Base-by-base conservation (phyloP, 345 rosid genomes). In the Salix dunnii region DNA sequence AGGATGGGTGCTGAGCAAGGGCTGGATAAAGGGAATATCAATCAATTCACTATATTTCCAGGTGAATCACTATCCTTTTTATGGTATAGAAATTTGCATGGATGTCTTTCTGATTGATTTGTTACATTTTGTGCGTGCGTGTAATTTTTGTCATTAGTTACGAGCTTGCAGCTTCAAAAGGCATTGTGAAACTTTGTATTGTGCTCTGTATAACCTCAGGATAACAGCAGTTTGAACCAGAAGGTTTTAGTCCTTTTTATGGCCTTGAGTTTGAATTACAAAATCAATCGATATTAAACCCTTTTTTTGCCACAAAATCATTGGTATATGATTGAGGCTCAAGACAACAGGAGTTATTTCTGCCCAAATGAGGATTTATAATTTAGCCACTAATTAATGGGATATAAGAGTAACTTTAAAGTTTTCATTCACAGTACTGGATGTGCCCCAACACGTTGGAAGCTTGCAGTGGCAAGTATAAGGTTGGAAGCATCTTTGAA, bases 31-130 rank as follows among this genome's bases (percentile, higher is more conserved):
- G 89, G 79, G 70, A 82, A 18, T 55, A 71, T 78, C 27, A 64
- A 88, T 77, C 93, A 79, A 68, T 92, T 90, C 78, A 80, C 90
- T 72, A 85, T 89, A 70, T 87, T 89, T 76, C 83, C 89, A 69
- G 99, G 97, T 91, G 85, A 75, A 17, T 36, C n/a, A 11, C 46
- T 40, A 2, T 38, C 27, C 61, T 80, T 48, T 61, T 35, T 46
- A 25, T 46, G 65, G 17, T 67, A 6, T 67, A 23, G 7, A 67
- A 35, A 67, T 48, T 53, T 72, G 21, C 60, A 51, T 12, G 14
- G 28, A 33, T 31, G 60, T 65, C 62, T 49, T 49, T 38, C 46
- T 20, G 6, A 9, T 31, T 4, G 7, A 48, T 67, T 30, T 28
- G 18, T 65, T 43, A 2, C 71, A 13, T 48, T 30, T 63, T 12